Evolutionary conservation across 192 early-diverging fungal genomes (phyloP).

Genomic region (Kappamyces sp.): DNA sequence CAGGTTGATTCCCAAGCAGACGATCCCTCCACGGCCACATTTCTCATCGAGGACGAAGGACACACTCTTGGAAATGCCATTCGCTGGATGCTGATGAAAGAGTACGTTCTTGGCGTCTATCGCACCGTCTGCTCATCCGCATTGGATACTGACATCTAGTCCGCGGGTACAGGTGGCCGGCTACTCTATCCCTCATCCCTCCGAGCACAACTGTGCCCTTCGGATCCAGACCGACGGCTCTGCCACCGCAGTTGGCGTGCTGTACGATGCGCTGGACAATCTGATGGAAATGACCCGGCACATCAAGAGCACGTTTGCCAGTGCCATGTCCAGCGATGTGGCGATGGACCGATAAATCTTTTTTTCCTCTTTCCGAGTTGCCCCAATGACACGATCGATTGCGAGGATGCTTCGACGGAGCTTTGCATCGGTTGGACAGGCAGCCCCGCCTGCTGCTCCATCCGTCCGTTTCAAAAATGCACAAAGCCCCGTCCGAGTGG

Average conservation of each 20-base stretch:
- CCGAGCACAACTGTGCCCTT: slow-evolving; percentile 83
- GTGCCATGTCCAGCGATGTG: neutral
- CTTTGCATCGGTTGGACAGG: neutral
- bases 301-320: neutral
- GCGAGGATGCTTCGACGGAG: neutral
- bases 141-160: slow-evolving; percentile 31
- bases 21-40: slow-evolving; percentile 78
- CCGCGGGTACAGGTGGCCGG: slow-evolving; percentile 86
- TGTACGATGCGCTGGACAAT: neutral
- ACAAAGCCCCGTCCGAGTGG: neutral
- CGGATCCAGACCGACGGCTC: slow-evolving; percentile 86
- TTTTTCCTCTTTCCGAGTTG: neutral
- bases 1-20: slow-evolving; percentile 36
- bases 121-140: neutral
- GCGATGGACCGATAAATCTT: neutral
- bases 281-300: neutral
- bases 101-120: slow-evolving; percentile 49
- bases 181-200: slow-evolving; percentile 96
- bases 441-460: too few relatives aligned
- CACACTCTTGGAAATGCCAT: slow-evolving; percentile 95
- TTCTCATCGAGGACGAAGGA: slow-evolving; percentile 87
- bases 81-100: slow-evolving; percentile 91
- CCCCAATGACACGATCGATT: too few relatives aligned
- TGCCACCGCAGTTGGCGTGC: neutral
- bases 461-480: too few relatives aligned